These are phyloP conservation scores for Paspalum vaginatum DNA, from an alignment of 176 grass and related monocot species.

Conservation along the genomic window DNA sequence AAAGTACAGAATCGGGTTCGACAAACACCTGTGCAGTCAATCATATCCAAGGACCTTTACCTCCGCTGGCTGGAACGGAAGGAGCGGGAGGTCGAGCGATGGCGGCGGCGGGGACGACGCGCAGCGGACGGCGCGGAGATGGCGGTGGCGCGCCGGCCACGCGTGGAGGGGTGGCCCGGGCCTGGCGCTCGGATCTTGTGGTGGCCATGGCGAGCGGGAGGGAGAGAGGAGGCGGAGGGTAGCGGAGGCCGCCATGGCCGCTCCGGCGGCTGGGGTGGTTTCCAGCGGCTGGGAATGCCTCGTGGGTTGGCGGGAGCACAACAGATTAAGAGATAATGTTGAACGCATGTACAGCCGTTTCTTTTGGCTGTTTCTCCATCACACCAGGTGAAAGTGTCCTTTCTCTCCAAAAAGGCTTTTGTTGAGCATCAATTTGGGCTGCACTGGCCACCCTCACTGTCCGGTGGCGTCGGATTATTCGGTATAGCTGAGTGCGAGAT, in stretches of 20 bases:
- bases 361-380: neutral
- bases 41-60: constrained; percentile 35
- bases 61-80: constrained; percentile 75
- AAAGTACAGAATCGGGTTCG: neutral
- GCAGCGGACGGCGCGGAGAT: constrained; percentile 26
- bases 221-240: constrained; percentile 39
- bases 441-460: too few relatives aligned
- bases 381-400: too few relatives aligned
- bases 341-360: too few relatives aligned
- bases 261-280: neutral
- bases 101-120: constrained; percentile 30
- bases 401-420: too few relatives aligned
- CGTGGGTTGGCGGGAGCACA: constrained; percentile 35
- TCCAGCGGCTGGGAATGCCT: constrained; percentile 31
- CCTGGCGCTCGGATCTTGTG: constrained; percentile 35
- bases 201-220: neutral
- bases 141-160: constrained; percentile 14
- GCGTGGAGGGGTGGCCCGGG: neutral
- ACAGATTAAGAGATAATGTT: constrained; percentile 41
- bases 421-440: too few relatives aligned
- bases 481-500: too few relatives aligned
- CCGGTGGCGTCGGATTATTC: too few relatives aligned
- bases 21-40: neutral
- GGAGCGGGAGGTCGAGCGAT: constrained; percentile 80
- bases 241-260: constrained; percentile 50